These are phyloP conservation scores for Thelephora aurantiotincta DNA, from an alignment of 768 basidiomycete genomes.

Conservation along the genomic window DNA sequence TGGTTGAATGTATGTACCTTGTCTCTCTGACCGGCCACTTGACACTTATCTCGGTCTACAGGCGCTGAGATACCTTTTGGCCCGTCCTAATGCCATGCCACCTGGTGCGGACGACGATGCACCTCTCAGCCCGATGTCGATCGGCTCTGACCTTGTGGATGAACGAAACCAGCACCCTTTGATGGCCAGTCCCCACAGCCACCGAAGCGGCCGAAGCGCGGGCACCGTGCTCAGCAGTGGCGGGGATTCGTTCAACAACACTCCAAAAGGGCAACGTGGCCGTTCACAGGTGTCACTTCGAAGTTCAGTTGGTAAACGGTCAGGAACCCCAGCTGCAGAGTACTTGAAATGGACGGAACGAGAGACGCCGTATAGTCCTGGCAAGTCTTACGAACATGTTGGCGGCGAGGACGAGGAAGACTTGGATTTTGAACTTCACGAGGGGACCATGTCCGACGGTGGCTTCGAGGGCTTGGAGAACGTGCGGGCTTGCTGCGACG, in stretches of 20 bases:
- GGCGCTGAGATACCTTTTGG: constrained; percentile 85
- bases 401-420: constrained; percentile 40
- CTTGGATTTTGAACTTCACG: constrained; percentile 75
- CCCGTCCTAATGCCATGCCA: constrained; percentile 40
- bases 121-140: constrained; percentile 17
- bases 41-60: constrained; percentile 18
- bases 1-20: constrained; percentile 69
- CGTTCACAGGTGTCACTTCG: constrained; percentile 61
- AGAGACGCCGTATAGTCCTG: constrained; percentile 67
- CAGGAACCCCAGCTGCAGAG: constrained; percentile 85
- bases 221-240: constrained; percentile 21
- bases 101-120: constrained; percentile 10
- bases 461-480: constrained; percentile 92
- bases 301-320: constrained; percentile 73
- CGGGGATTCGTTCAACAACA: constrained; percentile 57
- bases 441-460: constrained; percentile 54
- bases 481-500: constrained; percentile 84
- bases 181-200: constrained; percentile 57
- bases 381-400: constrained; percentile 32
- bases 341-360: constrained; percentile 71
- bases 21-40: constrained; percentile 5
- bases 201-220: constrained; percentile 50
- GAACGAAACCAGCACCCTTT: constrained; percentile 34
- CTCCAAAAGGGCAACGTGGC: constrained; percentile 65
- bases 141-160: constrained; percentile 20